phyloP scores from a whole-genome alignment of 371 early-diverging fungal genomes.

The Actinomortierella ambigua region DNA sequence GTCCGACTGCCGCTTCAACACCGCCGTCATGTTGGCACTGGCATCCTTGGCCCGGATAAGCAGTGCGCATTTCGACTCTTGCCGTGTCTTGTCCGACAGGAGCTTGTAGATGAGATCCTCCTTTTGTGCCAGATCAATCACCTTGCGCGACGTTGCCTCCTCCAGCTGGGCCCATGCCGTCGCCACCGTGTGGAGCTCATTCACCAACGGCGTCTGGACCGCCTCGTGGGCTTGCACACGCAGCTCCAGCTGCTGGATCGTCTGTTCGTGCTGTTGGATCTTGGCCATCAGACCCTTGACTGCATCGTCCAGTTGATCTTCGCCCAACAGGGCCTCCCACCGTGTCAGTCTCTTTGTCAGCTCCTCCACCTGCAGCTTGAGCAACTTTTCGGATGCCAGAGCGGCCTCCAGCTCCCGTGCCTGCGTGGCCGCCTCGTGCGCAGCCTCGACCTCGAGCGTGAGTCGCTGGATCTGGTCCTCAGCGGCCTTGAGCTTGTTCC shows the following conservation, averaged over 20 bases:
- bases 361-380: conserved; percentile 23
- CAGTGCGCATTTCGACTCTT: conserved; percentile 39
- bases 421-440: conserved; percentile 20
- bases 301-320: conserved; percentile 15
- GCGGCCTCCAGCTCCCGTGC: conserved; percentile 29
- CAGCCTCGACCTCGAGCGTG: conserved; percentile 18
- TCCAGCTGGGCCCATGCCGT: conserved; percentile 80
- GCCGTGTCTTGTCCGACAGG: conserved; percentile 61
- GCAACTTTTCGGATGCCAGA: conserved; percentile 20
- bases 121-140: conserved; percentile 71
- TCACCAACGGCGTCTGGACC: conserved; percentile 49
- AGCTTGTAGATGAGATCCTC: conserved; percentile 80
- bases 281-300: conserved; percentile 16
- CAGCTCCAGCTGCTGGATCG: conserved; percentile 51
- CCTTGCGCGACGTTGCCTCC: conserved; percentile 78
- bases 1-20: conserved; percentile 75
- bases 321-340: conserved; percentile 43
- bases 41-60: conserved; percentile 75
- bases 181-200: conserved; percentile 80
- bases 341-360: conserved; percentile 30
- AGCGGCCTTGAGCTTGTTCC: conserved; percentile 54
- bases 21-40: conserved; percentile 63
- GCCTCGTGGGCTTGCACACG: conserved; percentile 35
- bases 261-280: conserved; percentile 31
- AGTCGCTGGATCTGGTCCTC: conserved; percentile 46